A percentile compares a stretch with the other conserved stretches of the same genome.
Evolutionary conservation across 306 rosid genomes (phyloP).

Genomic region (Senna tora): DNA sequence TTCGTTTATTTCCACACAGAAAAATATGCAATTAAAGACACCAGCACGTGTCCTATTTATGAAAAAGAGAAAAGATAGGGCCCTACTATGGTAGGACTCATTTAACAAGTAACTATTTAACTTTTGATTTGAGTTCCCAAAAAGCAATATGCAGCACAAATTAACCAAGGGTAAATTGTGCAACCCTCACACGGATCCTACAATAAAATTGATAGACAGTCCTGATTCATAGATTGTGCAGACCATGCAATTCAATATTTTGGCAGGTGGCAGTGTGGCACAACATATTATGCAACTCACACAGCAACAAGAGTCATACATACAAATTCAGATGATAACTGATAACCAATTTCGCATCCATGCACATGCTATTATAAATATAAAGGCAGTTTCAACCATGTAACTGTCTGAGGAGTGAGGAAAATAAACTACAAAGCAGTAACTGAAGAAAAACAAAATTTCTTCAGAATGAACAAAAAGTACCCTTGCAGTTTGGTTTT

Average conservation of each 20-base stretch:
- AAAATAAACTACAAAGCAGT: conserved; percentile 22
- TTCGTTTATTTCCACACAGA: not conserved
- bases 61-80: conserved; percentile 11
- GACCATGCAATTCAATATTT: conserved; percentile 4
- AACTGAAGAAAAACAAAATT: not conserved
- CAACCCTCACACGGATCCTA: not conserved
- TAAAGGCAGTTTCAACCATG: conserved; percentile 14
- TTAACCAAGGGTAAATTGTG: not conserved
- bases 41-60: not conserved
- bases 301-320: not conserved
- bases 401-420: conserved; percentile 2
- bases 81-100: not conserved
- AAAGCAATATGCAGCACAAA: not conserved
- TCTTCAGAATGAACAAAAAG: conserved; percentile 16
- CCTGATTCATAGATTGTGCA: conserved; percentile 22
- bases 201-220: not conserved
- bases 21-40: not conserved
- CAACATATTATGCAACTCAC: conserved; percentile 14
- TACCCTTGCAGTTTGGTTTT: conserved; percentile 75
- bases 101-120: not conserved
- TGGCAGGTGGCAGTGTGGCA: not conserved
- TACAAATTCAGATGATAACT: not conserved
- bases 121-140: conserved; percentile 10
- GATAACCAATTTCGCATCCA: conserved; percentile 1
- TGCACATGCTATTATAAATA: not conserved